Base-by-base conservation (phyloP, 2,329 filamentous ascomycete genomes). In the Cercospora berteroae region DNA sequence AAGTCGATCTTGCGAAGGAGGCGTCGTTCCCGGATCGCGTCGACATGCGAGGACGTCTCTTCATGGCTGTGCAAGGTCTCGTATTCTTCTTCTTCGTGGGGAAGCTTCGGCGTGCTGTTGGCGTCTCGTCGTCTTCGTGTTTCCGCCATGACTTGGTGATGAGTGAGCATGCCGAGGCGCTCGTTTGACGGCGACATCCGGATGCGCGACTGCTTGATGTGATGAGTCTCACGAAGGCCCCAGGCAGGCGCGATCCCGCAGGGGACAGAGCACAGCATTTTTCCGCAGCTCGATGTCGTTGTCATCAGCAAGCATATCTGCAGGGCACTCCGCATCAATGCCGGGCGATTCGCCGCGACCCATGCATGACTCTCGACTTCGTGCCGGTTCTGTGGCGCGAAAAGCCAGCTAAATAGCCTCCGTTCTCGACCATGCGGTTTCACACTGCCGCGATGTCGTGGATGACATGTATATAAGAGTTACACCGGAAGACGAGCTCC, bases 1-100 rank as follows among this genome's bases (percentile, higher is more conserved):
- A 90, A 74, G 75, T 92, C 89, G 62, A 90, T 83, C 76, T 90
- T 91, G 67, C 84, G 80, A 18, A 88, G 85, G 31, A 90, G 79
- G 50, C 77, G 82, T 33, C 77, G 80, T 71, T 85, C 80, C 42
- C 65, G 8, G 8, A 5, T 36, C 5, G 27, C 27, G 7, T 63
- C 29, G 60, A 63, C 5, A 10, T 25, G 27, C 29, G 27, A 31
- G 44, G 16, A 36, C 3, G 18, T 31, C n/a, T 58, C 55, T 18
- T 58, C 55, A 29, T 27, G 27, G 5, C 31, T 58, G 55, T 58
- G 16, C 16, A 58, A 20, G 1, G 55, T 36, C 27, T 58, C 55
- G 55, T 12, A 58, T 23, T 58, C 55, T 23, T 58, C 55, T 23
- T 58, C 27, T 33, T 58, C 55, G 31, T 36, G 27, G n/a, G 29